These are phyloP conservation scores for Phaffomyces thermotolerans DNA, from an alignment of 805 yeast genomes.

Conservation along the genomic window DNA sequence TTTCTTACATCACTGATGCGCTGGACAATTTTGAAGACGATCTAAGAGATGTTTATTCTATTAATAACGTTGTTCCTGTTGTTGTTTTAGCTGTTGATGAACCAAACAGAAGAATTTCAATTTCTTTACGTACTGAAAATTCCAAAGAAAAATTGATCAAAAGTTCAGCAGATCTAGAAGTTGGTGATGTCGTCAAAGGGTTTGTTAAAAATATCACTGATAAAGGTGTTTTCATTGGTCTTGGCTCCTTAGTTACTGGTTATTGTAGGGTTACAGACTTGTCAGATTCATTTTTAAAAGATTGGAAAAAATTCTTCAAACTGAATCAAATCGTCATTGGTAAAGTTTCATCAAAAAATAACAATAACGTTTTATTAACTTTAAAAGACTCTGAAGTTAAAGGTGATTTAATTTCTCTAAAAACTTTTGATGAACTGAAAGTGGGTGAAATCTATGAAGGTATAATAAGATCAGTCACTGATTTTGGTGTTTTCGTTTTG, in stretches of 20 bases:
- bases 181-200: conserved; percentile 77
- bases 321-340: conserved; percentile 70
- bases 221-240: conserved; percentile 68
- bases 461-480: conserved; percentile 65
- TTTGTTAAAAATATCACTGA: conserved; percentile 67
- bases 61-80: conserved; percentile 51
- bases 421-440: conserved; percentile 58
- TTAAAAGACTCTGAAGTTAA: conserved; percentile 73
- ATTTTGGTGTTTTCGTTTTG: conserved; percentile 86
- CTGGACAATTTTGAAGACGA: conserved; percentile 55
- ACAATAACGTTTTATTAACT: conserved; percentile 63
- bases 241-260: conserved; percentile 67
- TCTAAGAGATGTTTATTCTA: conserved; percentile 40
- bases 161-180: conserved; percentile 45
- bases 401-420: conserved; percentile 55
- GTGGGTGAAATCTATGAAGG: conserved; percentile 75
- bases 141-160: conserved; percentile 45
- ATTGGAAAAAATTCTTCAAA: conserved; percentile 77
- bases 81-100: conserved; percentile 35
- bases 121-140: conserved; percentile 52
- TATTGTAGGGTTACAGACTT: conserved; percentile 76
- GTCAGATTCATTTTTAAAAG: conserved; percentile 73
- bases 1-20: conserved; percentile 72
- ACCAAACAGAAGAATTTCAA: conserved; percentile 44
- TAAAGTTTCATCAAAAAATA: conserved; percentile 56